phyloP scores from a whole-genome alignment of 306 rosid genomes.

The Herpetospermum pedunculosum region DNA sequence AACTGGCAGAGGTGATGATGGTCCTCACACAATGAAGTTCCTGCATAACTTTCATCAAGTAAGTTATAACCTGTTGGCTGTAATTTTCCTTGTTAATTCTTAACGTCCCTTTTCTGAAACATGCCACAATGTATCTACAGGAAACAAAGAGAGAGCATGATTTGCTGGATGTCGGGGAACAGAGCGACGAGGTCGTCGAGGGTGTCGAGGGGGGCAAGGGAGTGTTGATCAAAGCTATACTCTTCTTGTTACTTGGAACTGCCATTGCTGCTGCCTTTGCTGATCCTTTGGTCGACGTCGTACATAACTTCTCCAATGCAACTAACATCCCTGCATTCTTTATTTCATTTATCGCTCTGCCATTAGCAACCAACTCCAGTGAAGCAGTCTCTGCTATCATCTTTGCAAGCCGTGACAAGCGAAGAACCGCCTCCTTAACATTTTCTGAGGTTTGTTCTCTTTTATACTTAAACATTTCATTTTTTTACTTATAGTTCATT shows the following conservation, averaged over 20 bases:
- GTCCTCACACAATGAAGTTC: conserved; percentile 30
- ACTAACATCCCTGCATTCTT: conserved; percentile 86
- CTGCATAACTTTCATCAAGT: conserved; percentile 42
- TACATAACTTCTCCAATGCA: conserved; percentile 80
- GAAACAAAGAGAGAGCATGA: conserved; percentile 60
- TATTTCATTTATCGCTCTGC: conserved; percentile 74
- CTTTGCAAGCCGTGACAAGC: conserved; percentile 75
- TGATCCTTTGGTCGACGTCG: conserved; percentile 84
- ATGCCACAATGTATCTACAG: conserved; percentile 25
- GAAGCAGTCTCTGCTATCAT: conserved; percentile 87
- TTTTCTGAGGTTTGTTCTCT: conserved; percentile 72
- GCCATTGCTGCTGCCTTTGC: conserved; percentile 72
- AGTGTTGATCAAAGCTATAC: conserved; percentile 45
- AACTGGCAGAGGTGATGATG: conserved; percentile 32
- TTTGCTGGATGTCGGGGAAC: conserved; percentile 41
- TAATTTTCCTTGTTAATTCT: neutral
- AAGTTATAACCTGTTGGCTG: conserved; percentile 10
- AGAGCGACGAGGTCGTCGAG: conserved; percentile 33
- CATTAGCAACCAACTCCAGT: conserved; percentile 86
- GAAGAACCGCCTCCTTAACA: conserved; percentile 72
- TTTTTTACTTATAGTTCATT: neutral
- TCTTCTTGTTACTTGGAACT: conserved; percentile 53
- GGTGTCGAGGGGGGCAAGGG: conserved; percentile 23
- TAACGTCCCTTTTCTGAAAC: neutral
- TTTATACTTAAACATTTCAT: neutral